Evolutionary conservation across 2,329 filamentous ascomycete species (phyloP).

Genomic region (Cordyceps cateniannulata): DNA sequence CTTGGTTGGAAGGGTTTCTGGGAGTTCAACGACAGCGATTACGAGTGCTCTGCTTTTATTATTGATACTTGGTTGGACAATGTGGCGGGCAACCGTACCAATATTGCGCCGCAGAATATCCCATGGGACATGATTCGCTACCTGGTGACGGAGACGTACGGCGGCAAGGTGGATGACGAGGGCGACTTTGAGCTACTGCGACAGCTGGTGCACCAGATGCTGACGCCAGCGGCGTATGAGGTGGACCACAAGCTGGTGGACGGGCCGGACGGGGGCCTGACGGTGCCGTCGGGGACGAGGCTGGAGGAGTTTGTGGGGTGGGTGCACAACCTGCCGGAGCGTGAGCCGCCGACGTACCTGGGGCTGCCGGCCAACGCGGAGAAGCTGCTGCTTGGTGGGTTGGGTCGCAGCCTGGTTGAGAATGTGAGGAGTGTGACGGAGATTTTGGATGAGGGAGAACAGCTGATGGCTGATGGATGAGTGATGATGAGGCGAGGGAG

Average conservation of each 20-base stretch:
- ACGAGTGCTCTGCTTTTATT: slow-evolving; percentile 94
- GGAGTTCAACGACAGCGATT: slow-evolving; percentile 99
- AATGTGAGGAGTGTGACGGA: slow-evolving; percentile 81
- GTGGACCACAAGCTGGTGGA: slow-evolving; percentile 85
- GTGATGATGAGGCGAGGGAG: neutral
- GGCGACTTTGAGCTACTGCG: slow-evolving; percentile 71
- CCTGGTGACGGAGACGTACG: slow-evolving; percentile 89
- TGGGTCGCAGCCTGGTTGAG: slow-evolving; percentile 76
- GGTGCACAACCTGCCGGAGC: slow-evolving; percentile 87
- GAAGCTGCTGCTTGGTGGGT: slow-evolving; percentile 84
- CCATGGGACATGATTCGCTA: slow-evolving; percentile 95
- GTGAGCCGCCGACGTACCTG: slow-evolving; percentile 92
- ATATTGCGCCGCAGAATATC: slow-evolving; percentile 87
- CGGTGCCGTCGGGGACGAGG: slow-evolving; percentile 72
- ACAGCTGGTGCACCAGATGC: slow-evolving; percentile 66
- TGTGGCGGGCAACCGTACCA: slow-evolving; percentile 77
- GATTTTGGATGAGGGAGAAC: slow-evolving; percentile 88
- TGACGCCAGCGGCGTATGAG: slow-evolving; percentile 87
- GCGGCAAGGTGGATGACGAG: slow-evolving; percentile 93
- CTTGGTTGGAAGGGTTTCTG: slow-evolving; percentile 98
- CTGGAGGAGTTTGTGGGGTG: slow-evolving; percentile 83
- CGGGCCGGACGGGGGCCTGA: slow-evolving; percentile 54
- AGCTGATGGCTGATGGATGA: slow-evolving; percentile 65
- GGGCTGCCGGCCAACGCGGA: slow-evolving; percentile 93
- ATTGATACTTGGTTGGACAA: slow-evolving; percentile 91